Evolutionary conservation across 768 basidiomycete species (phyloP), one percentile per base, ranked within the genome.

Genomic region (Lactifluus echinatus): DNA sequence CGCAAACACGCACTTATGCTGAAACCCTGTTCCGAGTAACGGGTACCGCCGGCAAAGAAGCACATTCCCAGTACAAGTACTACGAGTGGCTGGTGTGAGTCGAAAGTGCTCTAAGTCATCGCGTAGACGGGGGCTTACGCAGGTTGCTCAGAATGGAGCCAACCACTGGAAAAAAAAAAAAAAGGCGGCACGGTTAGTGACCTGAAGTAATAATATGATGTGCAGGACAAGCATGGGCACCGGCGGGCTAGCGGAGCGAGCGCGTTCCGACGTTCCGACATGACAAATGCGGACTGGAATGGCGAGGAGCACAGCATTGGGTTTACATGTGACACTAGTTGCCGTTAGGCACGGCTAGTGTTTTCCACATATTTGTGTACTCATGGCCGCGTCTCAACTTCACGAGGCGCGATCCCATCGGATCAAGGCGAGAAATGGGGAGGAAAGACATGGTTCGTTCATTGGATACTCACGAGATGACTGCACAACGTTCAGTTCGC

Each of bases 11-110:
- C 61, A 88, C 88, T 83, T 39, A 78, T 71, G 47, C 84, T 83
- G 64, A 90, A 88, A 1, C 84, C 88, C 71, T 91, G 89, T 63
- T 90, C 85, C 19, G 84, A 85, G 66, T 81, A 91, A 63, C 79
- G 79, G 50, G 83, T 71, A 19, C 89, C 89, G 55, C 89, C 89
- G 21, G 86, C 88, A 63, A 92, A 91, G 72, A 92, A 92, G 66
- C 89, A 91, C 90, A 93, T 90, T 48, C 90, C 90, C 29, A 92
- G 76, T 17, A 93, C 83, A 49, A 93, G 76, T 33, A 91, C 85
- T 87, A 49, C 15, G 21, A 50, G 50, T 40, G 23, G 11, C 56
- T 21, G 57, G 62, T 63, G 44, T 28, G n/a, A 51, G 36, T 36
- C 15, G 42, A 53, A 23, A 28, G 12, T n/a, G 5, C 15, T 10